Conservation (phyloP, 1,284 basidiomycete genomes). For the Pseudozyma sp. region DNA sequence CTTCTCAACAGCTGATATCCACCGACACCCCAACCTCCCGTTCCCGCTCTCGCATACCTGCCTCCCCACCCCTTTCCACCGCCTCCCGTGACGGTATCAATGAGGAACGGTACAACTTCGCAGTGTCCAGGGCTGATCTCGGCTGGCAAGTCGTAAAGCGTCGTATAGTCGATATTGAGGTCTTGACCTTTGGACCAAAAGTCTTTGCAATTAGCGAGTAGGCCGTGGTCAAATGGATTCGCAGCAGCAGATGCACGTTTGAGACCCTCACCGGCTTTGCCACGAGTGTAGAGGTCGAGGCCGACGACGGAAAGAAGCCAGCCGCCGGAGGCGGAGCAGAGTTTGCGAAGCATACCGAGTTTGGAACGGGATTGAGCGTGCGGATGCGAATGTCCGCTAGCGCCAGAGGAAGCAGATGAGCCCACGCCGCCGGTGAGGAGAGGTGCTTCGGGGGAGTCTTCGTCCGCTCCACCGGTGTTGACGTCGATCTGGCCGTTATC, state of each 20-base stretch:
- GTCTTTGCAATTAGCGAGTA: conserved; percentile 85
- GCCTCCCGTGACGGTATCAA: conserved; percentile 23
- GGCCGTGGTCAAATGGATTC: conserved; percentile 93
- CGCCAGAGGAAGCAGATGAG: neutral
- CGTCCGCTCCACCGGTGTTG: conserved; percentile 3
- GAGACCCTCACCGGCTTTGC: conserved; percentile 85
- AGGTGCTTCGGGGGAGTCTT: neutral
- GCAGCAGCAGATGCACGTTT: conserved; percentile 74
- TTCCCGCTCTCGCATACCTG: conserved; percentile 4
- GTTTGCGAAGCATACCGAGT: conserved; percentile 7
- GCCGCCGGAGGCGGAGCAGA: conserved; percentile 53
- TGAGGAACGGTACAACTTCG: conserved; percentile 21
- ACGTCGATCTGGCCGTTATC: conserved; percentile 29
- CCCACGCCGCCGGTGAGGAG: neutral
- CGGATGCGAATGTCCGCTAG: neutral
- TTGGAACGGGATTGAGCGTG: conserved; percentile 24
- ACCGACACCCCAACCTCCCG: neutral
- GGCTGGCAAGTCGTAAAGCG: conserved; percentile 81
- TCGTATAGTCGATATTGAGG: conserved; percentile 88
- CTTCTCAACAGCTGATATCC: conserved; percentile 21
- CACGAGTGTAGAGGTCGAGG: conserved; percentile 90
- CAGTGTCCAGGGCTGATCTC: conserved; percentile 36
- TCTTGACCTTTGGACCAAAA: conserved; percentile 91
- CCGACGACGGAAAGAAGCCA: conserved; percentile 90
- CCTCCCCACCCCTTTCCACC: conserved; percentile 3